phyloP scores from a whole-genome alignment of 140 eudicot species.

The Bidens hawaiensis region DNA sequence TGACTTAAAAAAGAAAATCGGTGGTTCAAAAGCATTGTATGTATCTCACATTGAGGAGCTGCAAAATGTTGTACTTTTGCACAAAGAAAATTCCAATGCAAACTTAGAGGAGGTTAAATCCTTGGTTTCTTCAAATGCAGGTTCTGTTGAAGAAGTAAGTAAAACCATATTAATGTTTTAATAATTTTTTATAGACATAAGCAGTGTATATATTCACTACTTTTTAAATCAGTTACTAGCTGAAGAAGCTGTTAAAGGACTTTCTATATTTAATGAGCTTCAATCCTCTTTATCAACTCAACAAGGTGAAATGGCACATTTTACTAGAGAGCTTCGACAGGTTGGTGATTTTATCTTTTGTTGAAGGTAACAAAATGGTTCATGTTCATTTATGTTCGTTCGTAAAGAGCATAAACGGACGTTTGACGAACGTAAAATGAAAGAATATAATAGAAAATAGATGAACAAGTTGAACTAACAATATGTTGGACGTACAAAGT shows the following conservation, averaged over 20 bases:
- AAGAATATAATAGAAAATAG: too few relatives aligned
- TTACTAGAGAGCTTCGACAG: slow-evolving; percentile 90
- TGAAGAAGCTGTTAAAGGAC: slow-evolving; percentile 53
- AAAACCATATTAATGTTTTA: not conserved
- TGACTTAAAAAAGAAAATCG: slow-evolving; percentile 57
- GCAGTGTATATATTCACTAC: not conserved
- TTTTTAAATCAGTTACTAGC: slow-evolving; percentile 41
- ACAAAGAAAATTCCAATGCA: slow-evolving; percentile 64
- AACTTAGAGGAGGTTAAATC: slow-evolving; percentile 67
- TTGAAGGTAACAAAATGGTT: too few relatives aligned
- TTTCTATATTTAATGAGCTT: slow-evolving; percentile 58
- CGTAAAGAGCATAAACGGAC: too few relatives aligned
- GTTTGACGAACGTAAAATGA: too few relatives aligned
- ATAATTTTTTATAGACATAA: not conserved
- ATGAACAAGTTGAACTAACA: too few relatives aligned
- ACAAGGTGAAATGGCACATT: slow-evolving; percentile 76
- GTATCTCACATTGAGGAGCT: slow-evolving; percentile 76
- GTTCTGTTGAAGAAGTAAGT: slow-evolving; percentile 59
- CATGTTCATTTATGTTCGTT: too few relatives aligned
- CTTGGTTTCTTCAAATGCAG: slow-evolving; percentile 44
- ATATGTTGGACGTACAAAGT: too few relatives aligned
- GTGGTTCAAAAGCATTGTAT: slow-evolving; percentile 46
- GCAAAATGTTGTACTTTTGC: slow-evolving; percentile 72
- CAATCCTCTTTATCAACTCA: slow-evolving; percentile 57
- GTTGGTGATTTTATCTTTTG: too few relatives aligned